Base-by-base conservation (phyloP, 495 filamentous ascomycete species). In the Letharia columbiana region DNA sequence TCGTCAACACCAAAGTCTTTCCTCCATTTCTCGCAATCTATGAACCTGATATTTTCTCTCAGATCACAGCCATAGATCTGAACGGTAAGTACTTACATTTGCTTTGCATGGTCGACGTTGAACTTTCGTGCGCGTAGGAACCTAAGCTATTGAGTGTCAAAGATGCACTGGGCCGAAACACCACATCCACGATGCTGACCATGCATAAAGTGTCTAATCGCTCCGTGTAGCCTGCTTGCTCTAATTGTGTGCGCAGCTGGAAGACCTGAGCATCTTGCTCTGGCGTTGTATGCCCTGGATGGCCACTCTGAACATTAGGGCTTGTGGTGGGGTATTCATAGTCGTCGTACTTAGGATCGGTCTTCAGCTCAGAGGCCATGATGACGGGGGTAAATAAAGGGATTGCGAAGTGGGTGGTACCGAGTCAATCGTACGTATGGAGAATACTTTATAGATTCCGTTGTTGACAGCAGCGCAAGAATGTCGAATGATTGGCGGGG, bases 91-190 rank as follows among this genome's bases (percentile, higher is more conserved):
- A 67, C 87, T 75, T 81, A 96, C 92, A 97, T 97, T 70, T 88
- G 77, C 83, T 96, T 93, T 66, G 92, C 73, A 18, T 85, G 77
- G 65, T 87, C 82, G 54, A 96, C 88, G 75, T 96, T 90, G 76
- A 96, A 98, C 80, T 98, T 97, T 70, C 94, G 84, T 50, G 94
- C 94, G 71, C 94, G 86, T 69, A 98, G 80, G 79, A 97, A 97
- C 67, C 92, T 87, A 69, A 97, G 80, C 88, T 91, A 66, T 66
- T 62, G 33, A 59, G 33, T 31, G 33, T 62, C 60, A 42, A 42
- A 66, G 11, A 67, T 61, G 35, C 33, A 40, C 31, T 17, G 50
- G 44, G 60, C 54, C 17, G 54, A 57, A 40, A 68, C 42, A 35
- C 56, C 20, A 50, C 39, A 61, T 20, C 15, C 33, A 54, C 35